Evolutionary conservation across 345 rosid species (phyloP).

Genomic region (Hibiscus mutabilis): DNA sequence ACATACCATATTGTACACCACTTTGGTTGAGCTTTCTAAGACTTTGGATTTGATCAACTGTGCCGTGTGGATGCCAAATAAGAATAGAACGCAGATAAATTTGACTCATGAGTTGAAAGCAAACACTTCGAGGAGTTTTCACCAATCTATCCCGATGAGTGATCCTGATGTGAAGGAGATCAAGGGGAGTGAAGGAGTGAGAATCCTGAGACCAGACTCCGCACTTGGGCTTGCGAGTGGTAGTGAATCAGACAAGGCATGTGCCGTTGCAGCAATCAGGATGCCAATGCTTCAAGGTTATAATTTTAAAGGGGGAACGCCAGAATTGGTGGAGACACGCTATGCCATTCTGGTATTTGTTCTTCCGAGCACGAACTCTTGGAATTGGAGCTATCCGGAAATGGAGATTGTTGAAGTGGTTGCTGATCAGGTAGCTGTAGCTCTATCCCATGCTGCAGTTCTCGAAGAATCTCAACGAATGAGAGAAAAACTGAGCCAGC

Average conservation of each 20-base stretch:
- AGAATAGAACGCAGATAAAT: conserved; percentile 54
- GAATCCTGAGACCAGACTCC: conserved; percentile 51
- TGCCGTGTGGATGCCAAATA: conserved; percentile 95
- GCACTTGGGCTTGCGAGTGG: conserved; percentile 65
- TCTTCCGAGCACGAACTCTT: conserved; percentile 45
- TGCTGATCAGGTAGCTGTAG: conserved; percentile 98
- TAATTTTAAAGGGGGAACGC: conserved; percentile 94
- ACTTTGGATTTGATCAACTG: conserved; percentile 81
- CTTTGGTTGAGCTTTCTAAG: conserved; percentile 86
- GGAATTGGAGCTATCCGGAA: conserved; percentile 61
- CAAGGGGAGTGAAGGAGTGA: conserved; percentile 54
- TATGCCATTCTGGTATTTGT: conserved; percentile 85
- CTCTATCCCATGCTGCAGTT: conserved; percentile 91
- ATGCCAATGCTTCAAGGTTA: conserved; percentile 88
- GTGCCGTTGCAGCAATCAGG: conserved; percentile 79
- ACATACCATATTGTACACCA: conserved; percentile 74
- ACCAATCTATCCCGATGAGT: conserved; percentile 30
- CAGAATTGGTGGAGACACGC: conserved; percentile 57
- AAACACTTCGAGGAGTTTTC: conserved; percentile 29
- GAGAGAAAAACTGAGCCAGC: conserved; percentile 75
- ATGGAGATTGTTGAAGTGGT: conserved; percentile 88
- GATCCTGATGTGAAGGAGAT: conserved; percentile 68
- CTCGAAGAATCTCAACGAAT: conserved; percentile 87
- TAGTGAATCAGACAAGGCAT: conserved; percentile 46
- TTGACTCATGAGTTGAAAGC: conserved; percentile 65